Percentiles rank a stretch among this genome's conserved stretches.
These are phyloP conservation scores for Zygosaccharomyces gambellarensis DNA, from an alignment of 805 yeast species.

Conservation along the genomic window DNA sequence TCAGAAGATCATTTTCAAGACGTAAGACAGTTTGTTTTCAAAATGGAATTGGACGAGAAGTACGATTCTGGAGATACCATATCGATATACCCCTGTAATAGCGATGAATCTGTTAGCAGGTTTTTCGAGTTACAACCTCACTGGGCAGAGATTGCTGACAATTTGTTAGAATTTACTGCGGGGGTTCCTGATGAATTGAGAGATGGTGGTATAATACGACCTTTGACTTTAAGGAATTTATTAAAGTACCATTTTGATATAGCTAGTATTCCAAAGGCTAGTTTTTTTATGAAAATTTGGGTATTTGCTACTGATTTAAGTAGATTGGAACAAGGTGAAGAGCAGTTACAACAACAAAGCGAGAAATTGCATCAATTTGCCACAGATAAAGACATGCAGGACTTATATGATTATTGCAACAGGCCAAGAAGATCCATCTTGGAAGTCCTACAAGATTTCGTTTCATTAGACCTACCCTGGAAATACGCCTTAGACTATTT, in stretches of 20 bases:
- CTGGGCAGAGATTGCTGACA: constrained; percentile 71
- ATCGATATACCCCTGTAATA: constrained; percentile 71
- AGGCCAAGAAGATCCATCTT: constrained; percentile 84
- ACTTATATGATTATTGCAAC: constrained; percentile 84
- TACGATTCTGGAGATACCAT: constrained; percentile 80
- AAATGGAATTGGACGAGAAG: constrained; percentile 26
- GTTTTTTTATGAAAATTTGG: constrained; percentile 70
- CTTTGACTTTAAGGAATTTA: constrained; percentile 65
- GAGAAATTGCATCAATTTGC: constrained; percentile 76
- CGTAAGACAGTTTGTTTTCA: constrained; percentile 59
- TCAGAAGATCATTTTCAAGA: constrained; percentile 79
- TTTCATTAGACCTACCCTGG: constrained; percentile 67
- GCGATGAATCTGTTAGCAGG: constrained; percentile 54
- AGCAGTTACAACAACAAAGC: constrained; percentile 51
- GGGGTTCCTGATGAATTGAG: constrained; percentile 26
- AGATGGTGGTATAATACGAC: constrained; percentile 59
- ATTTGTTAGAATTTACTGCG: constrained; percentile 34
- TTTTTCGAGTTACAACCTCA: constrained; percentile 60
- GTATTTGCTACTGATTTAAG: constrained; percentile 61
- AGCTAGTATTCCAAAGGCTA: constrained; percentile 73
- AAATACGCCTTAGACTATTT: constrained; percentile 71
- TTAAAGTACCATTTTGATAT: constrained; percentile 79
- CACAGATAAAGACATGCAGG: constrained; percentile 67
- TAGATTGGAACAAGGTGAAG: constrained; percentile 27
- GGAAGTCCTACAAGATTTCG: constrained; percentile 81